Base-by-base conservation (phyloP, 108 stramenopile species). In the Hondaea fermentalgiana region DNA sequence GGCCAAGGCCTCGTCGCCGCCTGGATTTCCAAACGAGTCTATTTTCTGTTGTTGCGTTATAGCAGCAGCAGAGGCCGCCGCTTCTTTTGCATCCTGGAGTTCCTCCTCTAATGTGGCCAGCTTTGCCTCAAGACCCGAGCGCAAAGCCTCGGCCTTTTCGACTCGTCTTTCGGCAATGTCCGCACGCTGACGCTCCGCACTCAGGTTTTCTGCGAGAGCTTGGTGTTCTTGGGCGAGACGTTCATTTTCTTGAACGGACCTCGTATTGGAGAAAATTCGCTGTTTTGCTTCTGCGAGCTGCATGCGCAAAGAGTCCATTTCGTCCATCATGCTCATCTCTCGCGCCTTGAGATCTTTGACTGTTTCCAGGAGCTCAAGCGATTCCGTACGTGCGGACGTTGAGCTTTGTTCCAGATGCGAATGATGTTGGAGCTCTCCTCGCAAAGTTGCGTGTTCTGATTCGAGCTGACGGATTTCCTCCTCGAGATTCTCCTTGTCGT, bases 251-350 rank as follows among this genome's bases (percentile, higher is more conserved):
- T 83, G 49, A 14, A 6, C 51, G 0, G 45, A 12, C 51, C 16
- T 6, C 76, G 76, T 25, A 45, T 0, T 53, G n/a, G 45, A 2
- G 49, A 83, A 83, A 23, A 83, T 47, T 6, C 51, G 45, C 51
- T 83, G 76, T 23, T 83, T 83, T 8, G 76, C 76, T 35, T 83
- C 76, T 12, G 76, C 45, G n/a, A 83, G 51, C 51, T 83, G 76
- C 45, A 53, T 53, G 76, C 51, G 76, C 49, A 83, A 53, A 12
- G 76, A 47, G 28, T 83, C 51, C 25, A 83, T 23, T 35, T 83
- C 76, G 28, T 83, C 76, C 25, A 83, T n/a, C 76, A 83, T 53
- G 6, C 43, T 53, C n/a, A 53, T 28, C n/a, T 83, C 76, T 6
- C 76, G 45, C 14, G n/a, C 28, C 51, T 83, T 83, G 51, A 83